phyloP scores from a whole-genome alignment of 1,284 basidiomycete species.

The Apiotrichum domesticum region DNA sequence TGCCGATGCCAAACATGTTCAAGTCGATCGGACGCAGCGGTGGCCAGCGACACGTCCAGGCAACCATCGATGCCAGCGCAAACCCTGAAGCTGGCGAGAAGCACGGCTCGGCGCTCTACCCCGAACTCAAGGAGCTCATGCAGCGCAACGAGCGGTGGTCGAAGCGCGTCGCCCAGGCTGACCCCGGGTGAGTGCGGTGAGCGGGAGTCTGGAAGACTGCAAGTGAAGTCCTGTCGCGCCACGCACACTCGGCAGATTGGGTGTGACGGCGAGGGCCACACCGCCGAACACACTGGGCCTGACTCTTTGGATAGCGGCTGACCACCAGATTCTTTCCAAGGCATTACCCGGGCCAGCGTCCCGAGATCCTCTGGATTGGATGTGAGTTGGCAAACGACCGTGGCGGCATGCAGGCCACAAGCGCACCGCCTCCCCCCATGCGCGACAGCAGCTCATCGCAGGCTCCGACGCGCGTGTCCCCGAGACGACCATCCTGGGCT shows the following conservation, averaged over 20 bases:
- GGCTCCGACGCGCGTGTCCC: constrained; percentile 45
- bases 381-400: constrained; percentile 21
- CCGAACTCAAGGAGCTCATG: constrained; percentile 19
- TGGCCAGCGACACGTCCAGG: background rate
- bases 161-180: constrained; percentile 6
- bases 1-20: constrained; percentile 5
- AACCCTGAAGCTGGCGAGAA: constrained; percentile 1
- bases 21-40: background rate
- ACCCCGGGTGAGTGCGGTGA: constrained; percentile 10
- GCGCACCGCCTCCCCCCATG: too few relatives aligned
- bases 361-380: constrained; percentile 45
- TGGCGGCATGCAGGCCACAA: too few relatives aligned
- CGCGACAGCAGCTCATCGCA: constrained; percentile 3
- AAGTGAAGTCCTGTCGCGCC: too few relatives aligned
- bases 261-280: too few relatives aligned
- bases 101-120: constrained; percentile 7
- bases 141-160: constrained; percentile 18
- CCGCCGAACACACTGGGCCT: too few relatives aligned
- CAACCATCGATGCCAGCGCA: background rate
- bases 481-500: constrained; percentile 42
- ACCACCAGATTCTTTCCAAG: constrained; percentile 35
- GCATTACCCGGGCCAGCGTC: constrained; percentile 42
- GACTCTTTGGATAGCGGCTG: background rate
- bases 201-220: too few relatives aligned
- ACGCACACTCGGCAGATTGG: too few relatives aligned